These are phyloP conservation scores for Apophysomyces elegans DNA, from an alignment of 371 early-diverging fungal species.

Conservation along the genomic window DNA sequence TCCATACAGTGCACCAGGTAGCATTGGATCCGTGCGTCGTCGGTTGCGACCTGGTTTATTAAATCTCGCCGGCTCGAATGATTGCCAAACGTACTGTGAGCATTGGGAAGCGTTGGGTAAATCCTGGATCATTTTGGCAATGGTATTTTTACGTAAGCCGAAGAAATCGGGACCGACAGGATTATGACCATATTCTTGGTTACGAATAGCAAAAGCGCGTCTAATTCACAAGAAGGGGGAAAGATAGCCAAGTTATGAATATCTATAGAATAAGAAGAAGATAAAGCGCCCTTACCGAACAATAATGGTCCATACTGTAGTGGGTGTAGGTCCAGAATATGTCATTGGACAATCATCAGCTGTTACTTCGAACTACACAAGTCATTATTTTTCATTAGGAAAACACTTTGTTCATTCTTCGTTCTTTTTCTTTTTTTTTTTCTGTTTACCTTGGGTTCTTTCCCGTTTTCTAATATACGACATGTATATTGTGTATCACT, in stretches of 20 bases:
- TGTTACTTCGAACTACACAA: not conserved
- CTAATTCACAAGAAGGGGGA: conserved; percentile 16
- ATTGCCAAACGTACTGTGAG: conserved; percentile 76
- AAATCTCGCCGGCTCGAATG: conserved; percentile 52
- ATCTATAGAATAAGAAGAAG: not conserved
- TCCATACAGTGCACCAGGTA: conserved; percentile 35
- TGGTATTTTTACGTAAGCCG: conserved; percentile 87
- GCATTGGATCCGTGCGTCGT: conserved; percentile 42
- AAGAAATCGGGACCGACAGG: conserved; percentile 93
- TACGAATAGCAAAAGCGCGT: conserved; percentile 69
- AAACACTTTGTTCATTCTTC: not conserved
- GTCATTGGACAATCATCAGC: conserved; percentile 9
- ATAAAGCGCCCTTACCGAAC: conserved; percentile 36
- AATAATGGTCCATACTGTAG: conserved; percentile 58
- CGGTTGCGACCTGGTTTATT: conserved; percentile 51
- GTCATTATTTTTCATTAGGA: not conserved
- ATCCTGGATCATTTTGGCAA: conserved; percentile 91
- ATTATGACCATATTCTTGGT: conserved; percentile 80
- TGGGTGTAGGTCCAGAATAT: conserved; percentile 53
- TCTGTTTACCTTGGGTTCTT: conserved; percentile 56
- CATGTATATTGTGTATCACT: conserved; percentile 77
- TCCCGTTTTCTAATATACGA: conserved; percentile 82
- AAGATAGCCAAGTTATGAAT: not conserved
- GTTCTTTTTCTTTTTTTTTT: not conserved
- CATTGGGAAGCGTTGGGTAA: conserved; percentile 81